Evolutionary conservation across 176 grass and related monocot species (phyloP), one percentile per base, ranked within the genome.

Genomic region (Zoysia japonica): DNA sequence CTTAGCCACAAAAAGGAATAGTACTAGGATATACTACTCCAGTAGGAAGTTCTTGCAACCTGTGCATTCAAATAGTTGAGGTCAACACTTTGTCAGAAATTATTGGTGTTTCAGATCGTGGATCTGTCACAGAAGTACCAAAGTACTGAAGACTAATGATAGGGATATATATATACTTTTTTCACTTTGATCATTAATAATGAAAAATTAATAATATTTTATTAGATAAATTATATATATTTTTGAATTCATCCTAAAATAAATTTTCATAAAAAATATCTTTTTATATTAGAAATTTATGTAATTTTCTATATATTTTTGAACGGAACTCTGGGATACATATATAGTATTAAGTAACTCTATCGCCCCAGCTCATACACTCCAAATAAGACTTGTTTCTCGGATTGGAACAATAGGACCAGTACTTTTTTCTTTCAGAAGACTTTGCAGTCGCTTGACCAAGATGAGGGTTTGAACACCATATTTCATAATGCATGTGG

Each of bases 81-180:
- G 83, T 86, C 88, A 89, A 78, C 79, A 86, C 56, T 64, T 69
- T 86, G 83, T 89, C 78, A 89, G 87, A 78, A 82, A n/a, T 56
- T 73, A 78, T 78, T 46, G 52, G 82, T 82, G 57, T 67, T 52
- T 74, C 83, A 86, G 88, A 74, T 78, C 68, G 56, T 86, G 83
- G 83, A 89, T 82, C 83, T 68, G 38, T 46, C 78, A 68, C 61
- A 68, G 38, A 62, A 68, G 42, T 46, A 82, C 44, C 82, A 15
- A 53, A 78, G 28, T 28, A 28, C n/a, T 39, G 44, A 14, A 67
- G 44, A 82, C 51, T 72, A 81, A 73, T 78, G 46, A 85, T 82
- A 28, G 28, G 28, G 28, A 28, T 28, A 28, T 0, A 0, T 28
- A 28, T 28, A 28, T 28, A 28, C 28, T 28, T 28, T 28, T 28